Base-by-base conservation (phyloP, 1,284 basidiomycete species). In the Pseudozyma sp. region DNA sequence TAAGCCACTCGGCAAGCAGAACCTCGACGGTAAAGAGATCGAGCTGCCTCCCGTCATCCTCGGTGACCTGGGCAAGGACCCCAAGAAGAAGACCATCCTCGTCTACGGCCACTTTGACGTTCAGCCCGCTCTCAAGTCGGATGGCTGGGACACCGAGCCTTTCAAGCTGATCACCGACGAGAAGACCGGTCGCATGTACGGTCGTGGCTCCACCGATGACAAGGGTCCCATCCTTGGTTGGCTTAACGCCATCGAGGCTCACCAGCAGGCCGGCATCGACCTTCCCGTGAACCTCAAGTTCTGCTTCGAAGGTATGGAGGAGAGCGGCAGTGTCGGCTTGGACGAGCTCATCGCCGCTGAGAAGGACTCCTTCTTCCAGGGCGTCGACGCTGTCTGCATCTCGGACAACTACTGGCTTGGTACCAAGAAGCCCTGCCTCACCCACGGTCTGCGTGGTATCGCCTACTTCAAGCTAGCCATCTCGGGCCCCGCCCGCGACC, bases 271-370 rank as follows among this genome's bases (percentile, higher is more conserved):
- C 49, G 88, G 82, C 43, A 87, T 91, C 58, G 90, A 91, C 53
- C 88, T 99, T 17, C 96, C 96, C 1, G 96, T 99, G 56, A 99
- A 99, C 86, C 86, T 99, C 77, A 90, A 91, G 80, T 92, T 94
- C 87, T 94, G 93, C 87, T 95, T 99, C 81, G 96, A 99, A 77
- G 85, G 96, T 8, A 99, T 99, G 97, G 96, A 99, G 86, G 96
- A 99, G 87, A 92, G 89, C 77, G 96, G 96, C 7, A 94, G 92
- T 46, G 93, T 94, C 80, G 94, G 94, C 7, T 88, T 99, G 11
- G 95, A 98, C 82, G 93, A 93, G 54, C 89, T 97, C 53, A 94
- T 99, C 77, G 87, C 89, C 71, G 88, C 87, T 52, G 94, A 98
- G 87, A 90, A 91, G 63, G 88, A 90, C 81, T 88, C 89, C 34